phyloP scores from a whole-genome alignment of 345 rosid genomes.

The Diplotaxis tenuifolia region DNA sequence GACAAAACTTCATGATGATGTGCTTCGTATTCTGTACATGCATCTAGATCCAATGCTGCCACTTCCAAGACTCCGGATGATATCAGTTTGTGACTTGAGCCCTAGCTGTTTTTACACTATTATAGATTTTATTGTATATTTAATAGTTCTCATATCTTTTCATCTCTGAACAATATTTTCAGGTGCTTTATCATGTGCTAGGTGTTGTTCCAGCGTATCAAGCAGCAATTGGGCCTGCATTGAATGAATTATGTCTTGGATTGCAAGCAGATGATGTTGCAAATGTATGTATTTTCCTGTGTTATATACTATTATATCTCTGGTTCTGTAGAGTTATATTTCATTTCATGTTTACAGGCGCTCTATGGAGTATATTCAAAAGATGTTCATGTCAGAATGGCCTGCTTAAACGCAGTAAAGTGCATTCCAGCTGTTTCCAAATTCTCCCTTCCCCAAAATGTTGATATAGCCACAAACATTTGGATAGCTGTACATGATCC shows the following conservation, averaged over 20 bases:
- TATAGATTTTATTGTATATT: not conserved
- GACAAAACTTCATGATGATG: constrained; percentile 82
- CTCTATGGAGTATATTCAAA: constrained; percentile 89
- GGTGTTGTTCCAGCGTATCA: constrained; percentile 85
- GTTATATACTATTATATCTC: not conserved
- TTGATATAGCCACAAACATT: constrained; percentile 78
- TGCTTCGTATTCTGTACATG: constrained; percentile 73
- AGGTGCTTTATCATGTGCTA: constrained; percentile 89
- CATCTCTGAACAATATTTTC: constrained; percentile 28
- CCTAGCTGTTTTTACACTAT: constrained; percentile 19
- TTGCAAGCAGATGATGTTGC: constrained; percentile 78
- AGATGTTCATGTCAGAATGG: constrained; percentile 93
- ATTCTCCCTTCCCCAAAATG: constrained; percentile 66
- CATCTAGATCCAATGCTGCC: constrained; percentile 93
- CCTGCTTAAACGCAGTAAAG: constrained; percentile 92
- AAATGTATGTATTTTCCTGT: constrained; percentile 48
- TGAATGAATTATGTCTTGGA: constrained; percentile 95
- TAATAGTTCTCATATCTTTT: not conserved
- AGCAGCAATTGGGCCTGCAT: constrained; percentile 78
- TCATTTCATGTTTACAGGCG: constrained; percentile 54
- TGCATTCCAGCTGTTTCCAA: constrained; percentile 85
- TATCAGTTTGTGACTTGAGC: constrained; percentile 60
- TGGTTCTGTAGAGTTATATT: constrained; percentile 12
- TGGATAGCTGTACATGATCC: constrained; percentile 98
- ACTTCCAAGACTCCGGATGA: constrained; percentile 89